Percentiles rank a stretch among this genome's conserved stretches.
Conservation (phyloP, 768 basidiomycete species). For the Cyathus striatus region DNA sequence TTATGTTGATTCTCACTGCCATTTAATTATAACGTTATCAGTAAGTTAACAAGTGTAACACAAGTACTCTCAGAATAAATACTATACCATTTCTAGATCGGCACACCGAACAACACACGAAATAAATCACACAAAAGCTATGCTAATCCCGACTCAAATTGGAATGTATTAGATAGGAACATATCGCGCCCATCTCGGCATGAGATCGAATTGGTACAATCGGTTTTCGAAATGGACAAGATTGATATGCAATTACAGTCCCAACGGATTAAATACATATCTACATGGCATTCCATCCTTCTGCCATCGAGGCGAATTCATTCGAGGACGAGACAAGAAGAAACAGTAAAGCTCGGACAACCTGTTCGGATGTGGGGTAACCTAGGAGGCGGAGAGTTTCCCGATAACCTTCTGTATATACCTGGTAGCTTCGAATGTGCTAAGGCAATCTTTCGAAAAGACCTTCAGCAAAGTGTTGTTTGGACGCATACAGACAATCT, state of each 20-base stretch:
- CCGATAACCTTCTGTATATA: not conserved
- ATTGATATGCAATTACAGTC: not conserved
- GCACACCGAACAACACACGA: not conserved
- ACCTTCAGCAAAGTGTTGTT: too few relatives aligned
- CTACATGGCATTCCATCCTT: not conserved
- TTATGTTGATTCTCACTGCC: not conserved
- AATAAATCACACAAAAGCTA: not conserved
- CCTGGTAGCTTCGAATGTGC: not conserved
- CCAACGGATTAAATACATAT: not conserved
- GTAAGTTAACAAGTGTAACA: not conserved
- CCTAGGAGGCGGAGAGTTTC: not conserved
- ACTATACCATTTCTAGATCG: not conserved
- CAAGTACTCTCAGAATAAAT: not conserved
- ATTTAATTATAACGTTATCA: not conserved
- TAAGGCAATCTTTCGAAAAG: not conserved
- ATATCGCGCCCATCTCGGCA: not conserved
- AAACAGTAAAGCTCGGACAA: not conserved
- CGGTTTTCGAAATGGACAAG: not conserved
- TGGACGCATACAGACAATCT: too few relatives aligned
- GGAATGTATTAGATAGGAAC: not conserved
- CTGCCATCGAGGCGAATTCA: not conserved
- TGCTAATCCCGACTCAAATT: not conserved
- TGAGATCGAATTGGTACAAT: not conserved
- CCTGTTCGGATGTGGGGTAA: not conserved
- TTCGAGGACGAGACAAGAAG: not conserved